phyloP scores from a whole-genome alignment of 352 stramenopile genomes.

The Globisporangium emineosum region DNA sequence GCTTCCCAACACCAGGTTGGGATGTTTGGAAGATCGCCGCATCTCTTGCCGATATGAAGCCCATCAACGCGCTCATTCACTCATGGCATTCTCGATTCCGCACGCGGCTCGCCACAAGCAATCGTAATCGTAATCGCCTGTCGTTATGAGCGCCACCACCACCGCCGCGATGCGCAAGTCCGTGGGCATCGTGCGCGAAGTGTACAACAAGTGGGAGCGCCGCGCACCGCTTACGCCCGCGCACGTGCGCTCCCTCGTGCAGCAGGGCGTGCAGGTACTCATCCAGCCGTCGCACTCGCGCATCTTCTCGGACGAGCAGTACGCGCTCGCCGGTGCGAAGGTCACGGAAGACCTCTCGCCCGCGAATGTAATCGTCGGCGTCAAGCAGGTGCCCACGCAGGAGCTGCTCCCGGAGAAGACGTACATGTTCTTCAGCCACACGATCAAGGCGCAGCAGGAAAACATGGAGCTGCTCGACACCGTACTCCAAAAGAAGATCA shows the following conservation, averaged over 20 bases:
- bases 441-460: constrained; percentile 95
- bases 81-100: not conserved
- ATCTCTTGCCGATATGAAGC: not conserved
- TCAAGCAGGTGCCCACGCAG: constrained; percentile 91
- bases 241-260: constrained; percentile 85
- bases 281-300: constrained; percentile 92
- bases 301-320: constrained; percentile 94
- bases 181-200: constrained; percentile 92
- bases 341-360: constrained; percentile 87
- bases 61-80: not conserved
- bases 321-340: constrained; percentile 83
- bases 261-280: constrained; percentile 84
- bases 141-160: constrained; percentile 9
- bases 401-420: constrained; percentile 89
- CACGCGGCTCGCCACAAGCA: not conserved
- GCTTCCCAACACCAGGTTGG: not conserved
- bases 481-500: constrained; percentile 90
- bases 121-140: too few species aligned
- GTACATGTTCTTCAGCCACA: constrained; percentile 97
- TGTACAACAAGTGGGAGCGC: constrained; percentile 96
- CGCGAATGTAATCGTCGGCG: constrained; percentile 92
- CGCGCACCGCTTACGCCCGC: constrained; percentile 88
- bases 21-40: not conserved
- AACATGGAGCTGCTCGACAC: constrained; percentile 95
- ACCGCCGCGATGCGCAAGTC: constrained; percentile 33